Base-by-base conservation (phyloP, 805 yeast genomes). In the Metschnikowia noctiluminum region DNA sequence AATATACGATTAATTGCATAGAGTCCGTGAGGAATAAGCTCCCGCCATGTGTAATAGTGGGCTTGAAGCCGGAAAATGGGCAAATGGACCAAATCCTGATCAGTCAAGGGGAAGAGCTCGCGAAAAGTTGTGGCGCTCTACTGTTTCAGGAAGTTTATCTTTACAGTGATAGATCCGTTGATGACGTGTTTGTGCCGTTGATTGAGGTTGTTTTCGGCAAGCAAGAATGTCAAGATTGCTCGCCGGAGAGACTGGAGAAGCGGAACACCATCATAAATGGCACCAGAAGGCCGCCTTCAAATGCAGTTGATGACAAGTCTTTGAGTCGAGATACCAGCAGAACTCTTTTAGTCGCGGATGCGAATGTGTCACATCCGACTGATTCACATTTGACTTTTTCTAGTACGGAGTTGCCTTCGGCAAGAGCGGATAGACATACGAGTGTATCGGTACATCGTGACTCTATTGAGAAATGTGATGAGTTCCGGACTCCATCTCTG, bases 31-130 rank as follows among this genome's bases (percentile, higher is more conserved):
- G 68, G 39, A 58, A 57, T 4, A 43, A n/a, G 3, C 52, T 61
- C 35, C 71, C 72, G 11, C 70, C 70, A 0, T 52, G 68, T 6
- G 61, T 63, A 2, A 46, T 72, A 11, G 69, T 62, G 15, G 73
- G 67, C 0, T 54, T 69, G 15, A 67, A 66, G 44, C 40, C 57
- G 27, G 74, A 71, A 42, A 40, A 49, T 14, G 59, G 53, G 7
- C 49, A 46, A 1, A 57, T 55, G n/a, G 55, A 71, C 28, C 66
- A 62, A 40, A 71, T 72, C 1, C 47, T 55, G 40, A 55, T 35
- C 39, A 60, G 60, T 1, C 70, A 71, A 46, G 75, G 70, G 1
- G 27, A 46, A 21, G 58, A 48, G n/a, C 61, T 70, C 28, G 66
- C 71, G 11, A 28, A 52, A 6, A 35, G 53, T 11, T 54, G 64